These are phyloP conservation scores for Thraustochytrium striatum DNA, from an alignment of 352 stramenopile genomes.

Conservation along the genomic window DNA sequence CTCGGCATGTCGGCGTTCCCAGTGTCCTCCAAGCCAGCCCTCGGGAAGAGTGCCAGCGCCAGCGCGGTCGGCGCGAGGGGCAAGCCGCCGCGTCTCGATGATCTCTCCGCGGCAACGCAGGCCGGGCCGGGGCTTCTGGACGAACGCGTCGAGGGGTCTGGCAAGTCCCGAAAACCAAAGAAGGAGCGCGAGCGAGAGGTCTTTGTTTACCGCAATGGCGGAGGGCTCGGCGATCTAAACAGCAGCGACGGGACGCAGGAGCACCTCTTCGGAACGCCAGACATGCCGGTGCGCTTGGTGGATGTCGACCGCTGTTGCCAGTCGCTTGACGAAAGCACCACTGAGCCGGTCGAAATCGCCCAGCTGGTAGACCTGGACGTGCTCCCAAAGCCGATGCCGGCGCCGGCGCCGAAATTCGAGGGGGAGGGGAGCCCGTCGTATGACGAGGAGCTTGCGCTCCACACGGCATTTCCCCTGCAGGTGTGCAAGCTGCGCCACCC, in stretches of 20 bases:
- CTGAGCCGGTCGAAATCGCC: neutral
- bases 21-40: too few relatives aligned
- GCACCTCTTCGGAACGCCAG: slow-evolving; percentile 7
- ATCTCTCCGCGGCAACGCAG: too few relatives aligned
- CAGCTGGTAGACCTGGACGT: slow-evolving; percentile 41
- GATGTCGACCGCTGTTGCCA: slow-evolving; percentile 6
- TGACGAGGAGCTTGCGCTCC: neutral
- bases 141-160: too few relatives aligned
- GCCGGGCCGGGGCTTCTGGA: too few relatives aligned
- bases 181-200: too few relatives aligned
- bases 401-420: neutral
- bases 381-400: neutral
- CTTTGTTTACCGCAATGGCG: too few relatives aligned
- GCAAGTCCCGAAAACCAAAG: too few relatives aligned
- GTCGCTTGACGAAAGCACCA: neutral
- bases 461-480: neutral
- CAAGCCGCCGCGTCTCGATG: too few relatives aligned
- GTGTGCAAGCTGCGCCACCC: neutral
- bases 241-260: too few relatives aligned
- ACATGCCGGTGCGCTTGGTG: neutral
- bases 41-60: too few relatives aligned
- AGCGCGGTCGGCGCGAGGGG: too few relatives aligned
- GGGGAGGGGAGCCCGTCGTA: neutral
- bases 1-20: neutral
- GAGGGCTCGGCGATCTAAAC: too few relatives aligned